Percentiles rank a stretch among this genome's conserved stretches.
These are phyloP conservation scores for Sonneratia caseolaris DNA, from an alignment of 345 rosid genomes.

Conservation along the genomic window DNA sequence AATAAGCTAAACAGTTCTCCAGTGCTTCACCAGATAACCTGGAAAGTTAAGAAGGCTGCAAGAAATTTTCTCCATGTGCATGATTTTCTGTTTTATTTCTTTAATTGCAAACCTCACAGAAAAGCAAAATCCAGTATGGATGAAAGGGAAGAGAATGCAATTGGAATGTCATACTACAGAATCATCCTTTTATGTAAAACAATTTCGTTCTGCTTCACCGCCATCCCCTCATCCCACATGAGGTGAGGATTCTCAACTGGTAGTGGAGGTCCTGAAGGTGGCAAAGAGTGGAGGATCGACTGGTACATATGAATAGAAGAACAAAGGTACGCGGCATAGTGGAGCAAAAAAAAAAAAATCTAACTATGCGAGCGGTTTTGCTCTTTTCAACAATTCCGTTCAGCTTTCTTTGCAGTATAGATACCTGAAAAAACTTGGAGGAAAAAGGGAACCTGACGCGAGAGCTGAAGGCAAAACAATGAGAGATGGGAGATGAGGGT, in stretches of 20 bases:
- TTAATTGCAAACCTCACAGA: too few relatives aligned
- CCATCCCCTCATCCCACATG: neutral
- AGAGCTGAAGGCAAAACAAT: neutral
- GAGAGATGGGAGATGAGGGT: neutral
- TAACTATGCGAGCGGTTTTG: neutral
- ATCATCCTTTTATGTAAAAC: neutral
- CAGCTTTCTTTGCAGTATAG: neutral
- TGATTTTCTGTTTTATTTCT: too few relatives aligned
- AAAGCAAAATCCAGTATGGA: too few relatives aligned
- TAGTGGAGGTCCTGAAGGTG: too few relatives aligned
- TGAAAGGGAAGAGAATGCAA: too few relatives aligned
- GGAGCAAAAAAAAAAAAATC: neutral
- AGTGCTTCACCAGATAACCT: too few relatives aligned
- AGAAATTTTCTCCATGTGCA: too few relatives aligned
- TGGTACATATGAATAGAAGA: neutral
- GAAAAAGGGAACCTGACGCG: neutral
- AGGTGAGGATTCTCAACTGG: neutral
- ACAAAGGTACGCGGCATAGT: neutral
- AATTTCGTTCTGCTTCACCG: neutral
- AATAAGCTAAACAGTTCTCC: too few relatives aligned
- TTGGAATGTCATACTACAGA: too few relatives aligned
- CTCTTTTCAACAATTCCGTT: neutral
- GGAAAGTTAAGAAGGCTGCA: too few relatives aligned
- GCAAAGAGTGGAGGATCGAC: too few relatives aligned
- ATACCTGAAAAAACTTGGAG: neutral